A percentile compares a stretch with the other conserved stretches of the same genome.
These are phyloP conservation scores for Aspergillaceae sp. DNA, from an alignment of 2,329 filamentous ascomycete species.

Conservation along the genomic window DNA sequence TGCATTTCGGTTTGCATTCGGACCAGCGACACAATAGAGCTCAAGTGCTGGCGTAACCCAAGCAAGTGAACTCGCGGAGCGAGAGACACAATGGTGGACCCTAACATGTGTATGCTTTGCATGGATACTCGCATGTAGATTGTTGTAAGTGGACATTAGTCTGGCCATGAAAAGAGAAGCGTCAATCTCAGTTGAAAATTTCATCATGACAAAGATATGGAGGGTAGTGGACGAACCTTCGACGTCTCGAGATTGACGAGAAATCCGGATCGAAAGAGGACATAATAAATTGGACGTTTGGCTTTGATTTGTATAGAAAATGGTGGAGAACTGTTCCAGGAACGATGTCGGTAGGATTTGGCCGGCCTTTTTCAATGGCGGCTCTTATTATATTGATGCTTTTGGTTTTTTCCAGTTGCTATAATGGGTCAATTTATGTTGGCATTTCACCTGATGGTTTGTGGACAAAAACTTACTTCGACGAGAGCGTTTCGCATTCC, in stretches of 20 bases:
- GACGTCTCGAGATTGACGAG: constrained; percentile 48
- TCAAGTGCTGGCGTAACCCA: constrained; percentile 92
- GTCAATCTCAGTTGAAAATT: no score
- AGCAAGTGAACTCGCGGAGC: constrained; percentile 70
- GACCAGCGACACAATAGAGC: constrained; percentile 87
- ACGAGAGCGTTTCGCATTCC: constrained; percentile 57
- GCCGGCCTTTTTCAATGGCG: constrained; percentile 63
- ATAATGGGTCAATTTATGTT: constrained; percentile 7
- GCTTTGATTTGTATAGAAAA: constrained; percentile 90
- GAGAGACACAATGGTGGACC: constrained; percentile 68
- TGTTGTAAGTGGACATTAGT: constrained; percentile 76
- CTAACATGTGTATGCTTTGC: constrained; percentile 75
- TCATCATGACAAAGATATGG: background rate
- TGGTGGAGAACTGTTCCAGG: constrained; percentile 75
- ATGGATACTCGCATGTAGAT: constrained; percentile 77
- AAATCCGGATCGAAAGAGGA: constrained; percentile 69
- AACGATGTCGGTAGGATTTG: constrained; percentile 63
- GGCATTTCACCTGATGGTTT: constrained; percentile 16
- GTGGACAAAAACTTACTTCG: constrained; percentile 32
- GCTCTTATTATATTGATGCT: constrained; percentile 65
- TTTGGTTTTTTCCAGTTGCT: constrained; percentile 67
- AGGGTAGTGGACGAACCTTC: constrained; percentile 42
- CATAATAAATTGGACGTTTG: constrained; percentile 95
- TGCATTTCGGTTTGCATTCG: constrained; percentile 52
- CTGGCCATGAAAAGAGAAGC: constrained; percentile 22